Evolutionary conservation across 2,329 filamentous ascomycete species (phyloP).

Genomic region (Thielaviopsis musarum): DNA sequence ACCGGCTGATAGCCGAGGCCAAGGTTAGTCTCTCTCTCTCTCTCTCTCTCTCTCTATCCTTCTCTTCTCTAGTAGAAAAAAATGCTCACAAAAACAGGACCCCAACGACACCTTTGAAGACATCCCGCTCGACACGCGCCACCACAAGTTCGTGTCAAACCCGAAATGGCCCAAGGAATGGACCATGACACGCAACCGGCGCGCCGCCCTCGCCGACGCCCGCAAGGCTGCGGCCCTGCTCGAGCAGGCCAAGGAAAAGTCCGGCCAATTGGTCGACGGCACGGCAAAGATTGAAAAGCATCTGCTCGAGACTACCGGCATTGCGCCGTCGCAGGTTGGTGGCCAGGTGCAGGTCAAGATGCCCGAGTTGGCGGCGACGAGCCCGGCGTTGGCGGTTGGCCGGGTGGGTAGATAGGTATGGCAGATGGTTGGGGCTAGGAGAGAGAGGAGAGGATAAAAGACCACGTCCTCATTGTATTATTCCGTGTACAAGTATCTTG

Average conservation of each 20-base stretch:
- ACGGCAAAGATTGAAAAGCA: constrained; percentile 25
- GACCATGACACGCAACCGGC: constrained; percentile 58
- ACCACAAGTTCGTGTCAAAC: constrained; percentile 51
- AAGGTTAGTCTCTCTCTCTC: constrained; percentile 30
- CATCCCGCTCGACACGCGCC: constrained; percentile 71
- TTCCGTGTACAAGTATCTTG: neutral
- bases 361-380: constrained; percentile 2
- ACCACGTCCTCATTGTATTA: neutral
- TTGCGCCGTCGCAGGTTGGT: constrained; percentile 9
- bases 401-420: neutral
- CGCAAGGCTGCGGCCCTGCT: constrained; percentile 33
- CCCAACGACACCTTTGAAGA: constrained; percentile 70
- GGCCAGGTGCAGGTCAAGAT: neutral
- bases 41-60: neutral
- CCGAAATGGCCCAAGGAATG: constrained; percentile 67
- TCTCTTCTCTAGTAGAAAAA: constrained; percentile 7
- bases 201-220: constrained; percentile 43
- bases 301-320: constrained; percentile 6
- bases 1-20: constrained; percentile 56
- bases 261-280: constrained; percentile 44
- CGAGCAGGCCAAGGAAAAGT: constrained; percentile 37
- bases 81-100: constrained; percentile 33
- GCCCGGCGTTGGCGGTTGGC: neutral
- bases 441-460: no score
- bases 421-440: no score